phyloP scores from a whole-genome alignment of 352 stramenopile species.

The Phytophthora sp. region DNA sequence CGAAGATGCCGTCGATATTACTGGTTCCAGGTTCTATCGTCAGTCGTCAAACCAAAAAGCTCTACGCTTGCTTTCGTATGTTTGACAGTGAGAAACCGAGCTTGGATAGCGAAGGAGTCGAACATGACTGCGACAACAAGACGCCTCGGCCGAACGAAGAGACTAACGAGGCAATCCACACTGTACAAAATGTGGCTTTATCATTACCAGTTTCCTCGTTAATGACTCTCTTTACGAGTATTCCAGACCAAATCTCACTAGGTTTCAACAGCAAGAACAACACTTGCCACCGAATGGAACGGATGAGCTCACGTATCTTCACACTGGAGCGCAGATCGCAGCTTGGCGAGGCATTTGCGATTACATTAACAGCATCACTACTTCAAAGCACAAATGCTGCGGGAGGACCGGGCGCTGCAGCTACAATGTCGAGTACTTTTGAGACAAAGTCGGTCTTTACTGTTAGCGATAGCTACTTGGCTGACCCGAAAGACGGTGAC shows the following conservation, averaged over 20 bases:
- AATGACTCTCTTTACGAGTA: slow-evolving; percentile 52
- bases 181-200: background rate
- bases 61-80: slow-evolving; percentile 51
- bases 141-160: background rate
- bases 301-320: slow-evolving; percentile 48
- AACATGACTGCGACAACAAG: background rate
- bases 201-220: slow-evolving; percentile 1
- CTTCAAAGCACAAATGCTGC: slow-evolving; percentile 47
- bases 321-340: slow-evolving; percentile 35
- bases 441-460: slow-evolving; percentile 26
- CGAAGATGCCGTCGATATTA: slow-evolving; percentile 39
- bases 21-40: slow-evolving; percentile 49
- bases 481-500: background rate
- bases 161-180: background rate
- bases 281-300: slow-evolving; percentile 45
- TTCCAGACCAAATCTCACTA: slow-evolving; percentile 43
- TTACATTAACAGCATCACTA: slow-evolving; percentile 50
- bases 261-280: slow-evolving; percentile 32
- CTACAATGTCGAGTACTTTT: slow-evolving; percentile 30
- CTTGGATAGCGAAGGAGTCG: slow-evolving; percentile 6
- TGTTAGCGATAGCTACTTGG: slow-evolving; percentile 18
- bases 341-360: slow-evolving; percentile 29
- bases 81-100: slow-evolving; percentile 30
- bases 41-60: slow-evolving; percentile 37
- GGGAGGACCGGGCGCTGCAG: too few relatives aligned